Conservation (phyloP, 371 early-diverging fungal species). For the Mucor irregularis region DNA sequence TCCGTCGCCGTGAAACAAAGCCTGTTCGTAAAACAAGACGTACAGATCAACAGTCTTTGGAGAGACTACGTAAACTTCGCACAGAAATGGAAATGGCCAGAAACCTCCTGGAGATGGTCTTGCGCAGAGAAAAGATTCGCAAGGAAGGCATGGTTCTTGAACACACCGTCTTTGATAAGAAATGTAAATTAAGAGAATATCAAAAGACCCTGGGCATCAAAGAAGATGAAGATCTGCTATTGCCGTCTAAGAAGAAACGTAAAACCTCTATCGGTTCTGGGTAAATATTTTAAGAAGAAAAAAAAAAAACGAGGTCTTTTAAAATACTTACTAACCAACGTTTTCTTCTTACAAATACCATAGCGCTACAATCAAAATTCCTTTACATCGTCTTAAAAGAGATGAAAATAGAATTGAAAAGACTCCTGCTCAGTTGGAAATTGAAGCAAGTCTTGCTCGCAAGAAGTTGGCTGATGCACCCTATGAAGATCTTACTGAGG, state of each 20-base stretch:
- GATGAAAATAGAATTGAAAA: constrained; percentile 37
- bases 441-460: constrained; percentile 55
- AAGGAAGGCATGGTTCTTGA: constrained; percentile 72
- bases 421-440: constrained; percentile 40
- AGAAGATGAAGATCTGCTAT: constrained; percentile 50
- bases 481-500: constrained; percentile 60
- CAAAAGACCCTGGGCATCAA: constrained; percentile 56
- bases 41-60: constrained; percentile 83
- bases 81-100: constrained; percentile 79
- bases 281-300: constrained; percentile 18
- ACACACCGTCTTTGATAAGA: constrained; percentile 59
- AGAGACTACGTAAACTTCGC: constrained; percentile 81
- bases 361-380: constrained; percentile 60
- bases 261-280: constrained; percentile 32
- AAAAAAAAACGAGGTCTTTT: too few relatives aligned
- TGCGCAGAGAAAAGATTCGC: constrained; percentile 76
- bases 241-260: constrained; percentile 40
- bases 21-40: constrained; percentile 86
- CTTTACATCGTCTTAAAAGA: constrained; percentile 48
- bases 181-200: constrained; percentile 54
- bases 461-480: constrained; percentile 54
- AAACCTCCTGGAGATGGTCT: constrained; percentile 76
- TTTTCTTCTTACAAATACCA: too few relatives aligned
- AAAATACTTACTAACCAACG: too few relatives aligned
- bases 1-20: constrained; percentile 91